A percentile compares a stretch with the other conserved stretches of the same genome.
These are phyloP conservation scores for Colletotrichum paranaense DNA, from an alignment of 2,329 filamentous ascomycete species.

Conservation along the genomic window DNA sequence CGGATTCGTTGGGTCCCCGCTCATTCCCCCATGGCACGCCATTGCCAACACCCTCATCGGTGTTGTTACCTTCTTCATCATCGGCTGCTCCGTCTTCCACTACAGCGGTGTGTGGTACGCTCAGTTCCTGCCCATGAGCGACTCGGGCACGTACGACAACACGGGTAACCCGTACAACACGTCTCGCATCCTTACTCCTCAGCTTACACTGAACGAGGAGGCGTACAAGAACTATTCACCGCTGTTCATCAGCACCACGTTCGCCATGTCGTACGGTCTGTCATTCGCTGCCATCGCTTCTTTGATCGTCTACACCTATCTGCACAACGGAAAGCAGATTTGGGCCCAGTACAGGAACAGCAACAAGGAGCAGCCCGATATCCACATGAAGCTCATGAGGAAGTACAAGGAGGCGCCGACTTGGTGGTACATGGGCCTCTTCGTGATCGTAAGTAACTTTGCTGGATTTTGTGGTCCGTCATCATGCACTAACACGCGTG, in stretches of 20 bases:
- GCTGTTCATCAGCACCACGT: constrained; percentile 77
- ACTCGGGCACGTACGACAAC: constrained; percentile 78
- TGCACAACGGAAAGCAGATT: constrained; percentile 76
- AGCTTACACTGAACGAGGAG: constrained; percentile 71
- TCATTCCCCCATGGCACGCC: constrained; percentile 79
- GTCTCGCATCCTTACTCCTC: constrained; percentile 67
- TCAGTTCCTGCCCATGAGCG: constrained; percentile 75
- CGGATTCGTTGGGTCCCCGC: constrained; percentile 74
- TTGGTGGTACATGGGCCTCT: constrained; percentile 73
- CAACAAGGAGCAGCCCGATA: constrained; percentile 69
- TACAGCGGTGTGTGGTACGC: constrained; percentile 75
- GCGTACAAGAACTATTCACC: constrained; percentile 77
- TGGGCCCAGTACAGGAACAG: constrained; percentile 71
- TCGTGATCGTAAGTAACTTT: constrained; percentile 58
- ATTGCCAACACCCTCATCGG: constrained; percentile 80
- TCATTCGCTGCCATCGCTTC: constrained; percentile 79
- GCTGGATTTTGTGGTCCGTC: too few species aligned
- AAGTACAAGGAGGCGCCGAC: constrained; percentile 72
- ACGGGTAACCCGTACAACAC: constrained; percentile 74
- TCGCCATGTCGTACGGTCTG: constrained; percentile 76
- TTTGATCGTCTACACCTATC: constrained; percentile 73
- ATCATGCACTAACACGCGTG: constrained; percentile 26
- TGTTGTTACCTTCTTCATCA: constrained; percentile 72
- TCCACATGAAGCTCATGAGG: constrained; percentile 73
- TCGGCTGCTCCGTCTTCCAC: constrained; percentile 70